Base-by-base conservation (phyloP, 495 filamentous ascomycete genomes). In the Poronia punctata region DNA sequence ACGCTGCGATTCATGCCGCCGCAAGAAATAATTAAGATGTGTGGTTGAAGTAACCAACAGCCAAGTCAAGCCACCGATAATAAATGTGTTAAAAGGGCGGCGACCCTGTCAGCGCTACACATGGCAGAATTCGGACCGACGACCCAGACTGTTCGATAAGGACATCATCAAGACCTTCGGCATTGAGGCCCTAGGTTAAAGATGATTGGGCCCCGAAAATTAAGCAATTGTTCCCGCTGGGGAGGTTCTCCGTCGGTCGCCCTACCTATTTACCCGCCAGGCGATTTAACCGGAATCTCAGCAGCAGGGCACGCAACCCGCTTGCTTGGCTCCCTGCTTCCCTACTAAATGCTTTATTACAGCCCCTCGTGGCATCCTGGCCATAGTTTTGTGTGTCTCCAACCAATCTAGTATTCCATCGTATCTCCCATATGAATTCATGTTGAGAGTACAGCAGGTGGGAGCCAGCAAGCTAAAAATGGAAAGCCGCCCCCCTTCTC, bases 181-280 rank as follows among this genome's bases (percentile, higher is more conserved):
- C 31, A 33, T 1, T 21, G 14, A 43, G 21, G 5, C 10, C 15
- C n/a, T n/a, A n/a, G n/a, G n/a, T 21, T 11, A 41, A 19, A 17
- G 0, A 12, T 28, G 5, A 33, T 31, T 9, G 8, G 11, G 26
- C 21, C 9, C 14, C 26, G 7, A 10, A 25, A n/a, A n/a, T n/a
- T 20, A n/a, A 1, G n/a, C 10, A 11, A 24, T 9, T 11, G 20
- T 21, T 35, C 40, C 31, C 5, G 6, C 16, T 12, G 17, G 30
- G 7, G 4, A 21, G 17, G 31, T 24, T 35, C 23, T 7, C 4
- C 17, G 22, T 5, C 30, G 18, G 39, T 35, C 39, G 23, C 21
- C 22, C n/a, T 24, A 17, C 28, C 23, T 21, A 34, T 35, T 43
- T 43, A 43, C 16, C 40, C 40, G 40, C 30, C 17, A 12, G 22